A percentile compares a stretch with the other conserved stretches of the same genome.
Conservation (phyloP, 176 grass and related monocot species). For the Musa schizocarpa region DNA sequence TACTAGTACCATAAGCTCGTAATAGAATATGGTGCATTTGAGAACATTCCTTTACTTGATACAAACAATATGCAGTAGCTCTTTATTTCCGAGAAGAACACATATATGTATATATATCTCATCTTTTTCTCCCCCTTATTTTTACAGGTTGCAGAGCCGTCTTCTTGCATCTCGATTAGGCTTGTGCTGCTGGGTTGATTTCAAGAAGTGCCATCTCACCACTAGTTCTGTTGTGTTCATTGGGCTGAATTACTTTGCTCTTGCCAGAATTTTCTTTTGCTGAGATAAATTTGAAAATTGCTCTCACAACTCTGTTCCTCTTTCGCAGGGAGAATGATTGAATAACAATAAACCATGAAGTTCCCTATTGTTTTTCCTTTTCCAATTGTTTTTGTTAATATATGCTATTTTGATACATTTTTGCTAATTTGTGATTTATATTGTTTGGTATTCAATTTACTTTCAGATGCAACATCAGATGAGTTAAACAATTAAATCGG, state of each 20-base stretch:
- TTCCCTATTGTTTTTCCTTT: not conserved
- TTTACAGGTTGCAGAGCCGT: not conserved
- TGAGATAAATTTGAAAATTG: not conserved
- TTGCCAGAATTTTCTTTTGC: not conserved
- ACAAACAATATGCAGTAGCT: not conserved
- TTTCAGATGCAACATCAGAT: too few species aligned
- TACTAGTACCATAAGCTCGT: not conserved
- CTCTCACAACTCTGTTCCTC: not conserved
- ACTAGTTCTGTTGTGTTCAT: not conserved
- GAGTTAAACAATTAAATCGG: too few species aligned
- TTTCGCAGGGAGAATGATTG: not conserved
- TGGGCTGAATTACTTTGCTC: not conserved
- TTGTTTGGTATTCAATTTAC: too few species aligned
- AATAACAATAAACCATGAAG: not conserved
- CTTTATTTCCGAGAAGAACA: not conserved
- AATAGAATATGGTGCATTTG: not conserved
- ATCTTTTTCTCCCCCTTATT: not conserved
- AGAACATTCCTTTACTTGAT: not conserved
- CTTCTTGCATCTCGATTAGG: not conserved
- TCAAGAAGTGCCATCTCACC: not conserved
- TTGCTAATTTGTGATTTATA: not conserved
- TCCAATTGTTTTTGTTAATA: not conserved
- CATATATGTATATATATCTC: not conserved
- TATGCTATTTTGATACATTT: not conserved
- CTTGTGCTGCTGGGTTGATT: not conserved